These are phyloP conservation scores for Mortierella polycephala DNA, from an alignment of 371 early-diverging fungal genomes.

Conservation along the genomic window DNA sequence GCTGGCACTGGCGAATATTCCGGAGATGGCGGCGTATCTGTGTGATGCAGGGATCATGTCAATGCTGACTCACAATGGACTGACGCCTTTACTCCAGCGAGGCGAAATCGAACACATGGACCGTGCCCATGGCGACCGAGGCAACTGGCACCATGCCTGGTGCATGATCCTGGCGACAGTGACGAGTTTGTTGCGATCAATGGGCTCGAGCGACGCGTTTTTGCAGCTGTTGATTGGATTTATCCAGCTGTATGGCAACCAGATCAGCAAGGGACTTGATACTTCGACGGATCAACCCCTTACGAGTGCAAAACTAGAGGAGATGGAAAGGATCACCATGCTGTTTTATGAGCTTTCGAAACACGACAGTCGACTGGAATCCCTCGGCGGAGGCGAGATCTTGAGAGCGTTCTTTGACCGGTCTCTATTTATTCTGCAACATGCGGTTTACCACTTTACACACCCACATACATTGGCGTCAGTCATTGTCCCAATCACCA, in stretches of 20 bases:
- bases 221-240: constrained; percentile 45
- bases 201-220: constrained; percentile 42
- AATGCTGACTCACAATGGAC: constrained; percentile 45
- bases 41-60: constrained; percentile 53
- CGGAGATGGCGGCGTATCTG: constrained; percentile 44
- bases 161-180: constrained; percentile 50
- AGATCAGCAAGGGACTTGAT: constrained; percentile 47
- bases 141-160: constrained; percentile 54
- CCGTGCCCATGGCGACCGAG: constrained; percentile 45
- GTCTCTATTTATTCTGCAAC: constrained; percentile 45
- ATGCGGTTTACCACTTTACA: constrained; percentile 41
- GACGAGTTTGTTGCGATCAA: constrained; percentile 38
- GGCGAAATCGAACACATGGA: constrained; percentile 37
- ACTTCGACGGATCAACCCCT: constrained; percentile 43
- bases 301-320: constrained; percentile 53
- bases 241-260: constrained; percentile 48
- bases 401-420: constrained; percentile 47
- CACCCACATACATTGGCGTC: constrained; percentile 44
- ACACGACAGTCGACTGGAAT: constrained; percentile 32
- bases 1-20: constrained; percentile 40
- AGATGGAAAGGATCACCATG: constrained; percentile 54
- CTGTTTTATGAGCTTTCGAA: constrained; percentile 53
- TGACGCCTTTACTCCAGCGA: constrained; percentile 38
- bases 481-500: constrained; percentile 35
- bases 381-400: constrained; percentile 33